Conservation (phyloP, 768 basidiomycete species). For the Boletus sensibilis region DNA sequence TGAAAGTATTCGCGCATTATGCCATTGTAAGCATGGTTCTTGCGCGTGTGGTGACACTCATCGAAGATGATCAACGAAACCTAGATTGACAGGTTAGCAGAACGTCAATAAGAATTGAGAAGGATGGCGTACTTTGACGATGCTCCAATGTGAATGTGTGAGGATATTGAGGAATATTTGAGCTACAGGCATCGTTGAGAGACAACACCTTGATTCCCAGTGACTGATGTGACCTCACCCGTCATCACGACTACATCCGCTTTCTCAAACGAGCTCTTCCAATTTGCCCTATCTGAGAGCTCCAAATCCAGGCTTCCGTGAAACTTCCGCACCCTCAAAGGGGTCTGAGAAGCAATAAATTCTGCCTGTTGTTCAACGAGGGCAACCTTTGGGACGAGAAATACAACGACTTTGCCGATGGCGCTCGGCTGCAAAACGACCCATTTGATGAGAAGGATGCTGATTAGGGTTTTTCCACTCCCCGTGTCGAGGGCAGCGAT, state of each 20-base stretch:
- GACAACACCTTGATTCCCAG: neutral
- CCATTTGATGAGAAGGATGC: conserved; percentile 72
- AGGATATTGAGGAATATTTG: conserved; percentile 81
- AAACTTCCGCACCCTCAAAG: conserved; percentile 64
- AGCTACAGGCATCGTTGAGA: conserved; percentile 41
- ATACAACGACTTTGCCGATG: conserved; percentile 63
- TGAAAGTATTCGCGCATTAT: conserved; percentile 60
- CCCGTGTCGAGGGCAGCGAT: conserved; percentile 61
- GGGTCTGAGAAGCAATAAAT: conserved; percentile 62
- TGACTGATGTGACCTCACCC: conserved; percentile 41
- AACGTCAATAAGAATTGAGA: neutral
- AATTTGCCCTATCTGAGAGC: conserved; percentile 61
- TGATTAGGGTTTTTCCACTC: conserved; percentile 62
- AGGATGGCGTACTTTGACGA: conserved; percentile 48
- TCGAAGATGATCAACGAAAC: conserved; percentile 58
- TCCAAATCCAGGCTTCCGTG: conserved; percentile 72
- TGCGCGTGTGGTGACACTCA: conserved; percentile 56
- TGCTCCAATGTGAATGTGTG: conserved; percentile 78
- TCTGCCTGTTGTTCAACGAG: conserved; percentile 81
- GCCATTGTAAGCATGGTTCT: conserved; percentile 56
- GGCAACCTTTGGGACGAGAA: conserved; percentile 82
- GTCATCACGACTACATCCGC: conserved; percentile 87
- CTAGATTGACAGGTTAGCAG: conserved; percentile 28
- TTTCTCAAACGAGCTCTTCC: conserved; percentile 60
- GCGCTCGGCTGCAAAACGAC: conserved; percentile 51